phyloP scores from a whole-genome alignment of 768 basidiomycete species.

The Mycena filopes region DNA sequence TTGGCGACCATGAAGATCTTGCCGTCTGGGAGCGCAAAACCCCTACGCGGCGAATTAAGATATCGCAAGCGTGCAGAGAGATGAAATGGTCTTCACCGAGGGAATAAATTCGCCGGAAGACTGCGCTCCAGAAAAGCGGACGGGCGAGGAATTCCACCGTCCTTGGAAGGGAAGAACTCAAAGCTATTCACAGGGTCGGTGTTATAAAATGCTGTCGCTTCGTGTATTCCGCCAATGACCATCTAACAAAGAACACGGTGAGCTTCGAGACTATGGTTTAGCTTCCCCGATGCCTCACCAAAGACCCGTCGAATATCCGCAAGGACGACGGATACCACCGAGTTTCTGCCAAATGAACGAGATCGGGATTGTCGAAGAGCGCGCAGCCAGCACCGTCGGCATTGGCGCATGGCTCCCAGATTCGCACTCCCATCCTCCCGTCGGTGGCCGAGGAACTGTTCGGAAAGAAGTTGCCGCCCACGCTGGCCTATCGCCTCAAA shows the following conservation, averaged over 20 bases:
- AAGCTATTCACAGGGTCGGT: constrained; percentile 41
- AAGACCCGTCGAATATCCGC: constrained; percentile 41
- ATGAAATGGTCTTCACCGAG: constrained; percentile 39
- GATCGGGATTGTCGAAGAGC: too few relatives aligned
- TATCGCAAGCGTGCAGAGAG: background rate
- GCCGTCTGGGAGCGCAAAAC: constrained; percentile 27
- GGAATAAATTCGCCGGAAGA: constrained; percentile 67
- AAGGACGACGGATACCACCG: constrained; percentile 45
- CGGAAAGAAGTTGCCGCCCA: constrained; percentile 16
- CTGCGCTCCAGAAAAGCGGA: constrained; percentile 52
- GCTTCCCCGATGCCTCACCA: constrained; percentile 15
- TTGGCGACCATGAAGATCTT: constrained; percentile 31
- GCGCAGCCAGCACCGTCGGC: too few relatives aligned
- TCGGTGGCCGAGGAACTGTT: background rate
- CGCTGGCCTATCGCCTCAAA: constrained; percentile 26
- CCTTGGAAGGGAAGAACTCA: constrained; percentile 47
- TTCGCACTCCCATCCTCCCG: constrained; percentile 37
- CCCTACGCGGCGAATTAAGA: constrained; percentile 1
- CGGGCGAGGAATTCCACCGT: constrained; percentile 41
- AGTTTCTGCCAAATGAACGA: too few relatives aligned
- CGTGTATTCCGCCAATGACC: constrained; percentile 44
- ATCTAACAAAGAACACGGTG: constrained; percentile 28
- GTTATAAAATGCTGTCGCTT: constrained; percentile 41
- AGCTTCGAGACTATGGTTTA: constrained; percentile 17
- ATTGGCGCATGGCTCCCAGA: too few relatives aligned